A percentile compares a stretch with the other conserved stretches of the same genome.
Evolutionary conservation across 305 asterid genomes (phyloP).

Genomic region (Solanum chacoense): DNA sequence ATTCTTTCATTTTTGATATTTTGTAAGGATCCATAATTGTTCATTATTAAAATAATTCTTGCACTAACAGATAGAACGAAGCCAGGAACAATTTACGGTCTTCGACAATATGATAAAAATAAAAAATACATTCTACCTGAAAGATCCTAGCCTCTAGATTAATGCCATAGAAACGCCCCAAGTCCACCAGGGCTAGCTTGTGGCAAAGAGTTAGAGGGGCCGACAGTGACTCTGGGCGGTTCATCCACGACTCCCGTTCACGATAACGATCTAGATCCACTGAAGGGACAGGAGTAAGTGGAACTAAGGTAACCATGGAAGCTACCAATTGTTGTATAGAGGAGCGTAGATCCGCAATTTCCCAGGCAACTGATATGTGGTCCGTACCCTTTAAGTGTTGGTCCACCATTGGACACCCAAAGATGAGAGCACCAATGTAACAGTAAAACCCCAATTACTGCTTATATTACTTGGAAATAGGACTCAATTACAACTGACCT

Average conservation of each 20-base stretch:
- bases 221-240: not conserved
- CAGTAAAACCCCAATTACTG: not conserved
- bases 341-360: not conserved
- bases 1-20: not conserved
- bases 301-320: not conserved
- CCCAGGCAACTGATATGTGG: not conserved
- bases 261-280: not conserved
- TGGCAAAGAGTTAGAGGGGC: not conserved
- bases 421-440: not conserved
- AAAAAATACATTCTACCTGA: not conserved
- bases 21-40: not conserved
- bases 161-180: not conserved
- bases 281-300: not conserved
- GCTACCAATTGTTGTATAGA: not conserved
- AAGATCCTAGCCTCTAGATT: not conserved
- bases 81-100: not conserved
- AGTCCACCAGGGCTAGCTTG: not conserved
- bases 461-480: not conserved
- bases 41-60: not conserved
- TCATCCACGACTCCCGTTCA: not conserved
- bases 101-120: not conserved
- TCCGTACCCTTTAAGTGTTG: not conserved
- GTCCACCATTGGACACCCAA: not conserved
- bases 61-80: not conserved
- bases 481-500: not conserved